Evolutionary conservation across 768 basidiomycete species (phyloP), one percentile per base, ranked within the genome.

Genomic region (Psilocybe tampanensis): DNA sequence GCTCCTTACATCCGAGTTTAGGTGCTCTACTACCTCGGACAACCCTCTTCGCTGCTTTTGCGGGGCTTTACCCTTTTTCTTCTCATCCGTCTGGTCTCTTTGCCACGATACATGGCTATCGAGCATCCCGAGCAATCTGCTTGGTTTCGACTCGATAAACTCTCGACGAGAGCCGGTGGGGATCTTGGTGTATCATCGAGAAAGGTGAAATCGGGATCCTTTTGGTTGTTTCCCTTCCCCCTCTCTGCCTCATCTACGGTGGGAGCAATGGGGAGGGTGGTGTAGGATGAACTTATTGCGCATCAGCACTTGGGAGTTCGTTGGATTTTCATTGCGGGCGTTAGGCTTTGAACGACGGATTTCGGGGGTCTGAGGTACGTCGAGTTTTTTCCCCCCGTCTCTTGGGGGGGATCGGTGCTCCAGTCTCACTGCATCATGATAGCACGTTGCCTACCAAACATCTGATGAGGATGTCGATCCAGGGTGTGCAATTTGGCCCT

Each of bases 1-100:
- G 58, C 62, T 67, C 66, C 68, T 65, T 65, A 62, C 65, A 62
- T 71, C 69, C 66, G 66, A 68, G 66, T 61, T 66, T 58, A 63
- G 60, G n/a, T n/a, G n/a, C 41, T 59, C 58, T 49, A 49, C 54
- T 41, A 55, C 54, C 55, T 56, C 55, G 55, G 60, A 61, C 66
- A 56, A n/a, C n/a, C n/a, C n/a, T n/a, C 60, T 58, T 63, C 64
- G 57, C 65, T 63, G 57, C 61, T 62, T 61, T 64, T 64, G 62
- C 65, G 55, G 63, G n/a, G 62, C 64, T 61, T 66, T 56, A 55
- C 61, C 60, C 47, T 56, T 60, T 29, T 9, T 29, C 29, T 29
- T n/a, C 52, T 60, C 60, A 44, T 55, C 52, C 49, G 42, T 50
- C 48, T 18, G n/a, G n/a, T n/a, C n/a, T n/a, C n/a, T 24, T 49